Conservation (phyloP, 345 rosid genomes). For the Gossypium stocksii region DNA sequence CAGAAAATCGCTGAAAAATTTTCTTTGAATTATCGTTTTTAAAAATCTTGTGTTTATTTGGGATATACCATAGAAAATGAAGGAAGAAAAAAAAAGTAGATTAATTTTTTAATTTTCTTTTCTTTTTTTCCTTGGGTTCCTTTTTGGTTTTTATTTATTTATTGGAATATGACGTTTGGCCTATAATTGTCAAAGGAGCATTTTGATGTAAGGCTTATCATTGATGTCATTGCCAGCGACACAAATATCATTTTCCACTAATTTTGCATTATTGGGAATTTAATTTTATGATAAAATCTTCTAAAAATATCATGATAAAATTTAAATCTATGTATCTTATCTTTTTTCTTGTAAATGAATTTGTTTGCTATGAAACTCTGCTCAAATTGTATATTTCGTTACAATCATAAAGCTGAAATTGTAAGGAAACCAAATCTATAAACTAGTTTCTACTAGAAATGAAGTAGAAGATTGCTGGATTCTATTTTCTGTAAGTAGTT, state of each 20-base stretch:
- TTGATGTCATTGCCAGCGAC: conserved; percentile 26
- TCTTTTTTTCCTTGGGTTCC: neutral
- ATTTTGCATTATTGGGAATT: neutral
- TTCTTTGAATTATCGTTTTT: no score
- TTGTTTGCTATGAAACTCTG: neutral
- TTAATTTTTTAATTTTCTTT: neutral
- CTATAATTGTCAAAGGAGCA: conserved; percentile 6
- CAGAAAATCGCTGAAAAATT: neutral
- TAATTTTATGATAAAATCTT: neutral
- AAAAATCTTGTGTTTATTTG: no score
- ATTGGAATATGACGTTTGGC: conserved; percentile 34
- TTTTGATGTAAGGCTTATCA: conserved; percentile 26
- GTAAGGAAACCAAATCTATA: neutral
- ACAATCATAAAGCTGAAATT: neutral
- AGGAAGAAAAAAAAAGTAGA: neutral
- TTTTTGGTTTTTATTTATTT: neutral
- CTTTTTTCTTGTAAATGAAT: neutral
- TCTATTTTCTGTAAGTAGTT: neutral
- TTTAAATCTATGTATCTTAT: no score
- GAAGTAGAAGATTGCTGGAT: neutral
- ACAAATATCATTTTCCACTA: conserved; percentile 8
- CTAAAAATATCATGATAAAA: no score
- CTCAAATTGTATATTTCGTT: neutral
- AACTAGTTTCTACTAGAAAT: neutral
- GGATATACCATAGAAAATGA: neutral